Conservation (phyloP, 345 rosid species). For the Sonneratia caseolaris region DNA sequence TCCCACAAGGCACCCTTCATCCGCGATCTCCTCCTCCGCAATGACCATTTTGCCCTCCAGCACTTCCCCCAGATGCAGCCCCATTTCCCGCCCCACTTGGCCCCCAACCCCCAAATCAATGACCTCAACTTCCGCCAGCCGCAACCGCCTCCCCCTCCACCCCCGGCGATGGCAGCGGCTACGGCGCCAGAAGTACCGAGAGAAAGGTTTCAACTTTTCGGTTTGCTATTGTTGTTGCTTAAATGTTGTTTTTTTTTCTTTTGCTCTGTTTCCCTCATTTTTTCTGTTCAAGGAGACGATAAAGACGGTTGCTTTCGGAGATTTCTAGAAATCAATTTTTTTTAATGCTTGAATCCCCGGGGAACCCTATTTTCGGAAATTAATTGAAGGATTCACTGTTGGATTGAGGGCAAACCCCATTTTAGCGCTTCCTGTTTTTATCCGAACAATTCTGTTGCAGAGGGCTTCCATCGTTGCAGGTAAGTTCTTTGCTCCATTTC, state of each 20-base stretch:
- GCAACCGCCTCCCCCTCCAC: slow-evolving; percentile 14
- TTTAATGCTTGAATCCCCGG: no score
- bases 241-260: background rate
- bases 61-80: slow-evolving; percentile 9
- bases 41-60: slow-evolving; percentile 36
- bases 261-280: background rate
- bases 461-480: no score
- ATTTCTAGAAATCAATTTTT: no score
- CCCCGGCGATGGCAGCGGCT: slow-evolving; percentile 14
- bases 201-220: slow-evolving; percentile 46
- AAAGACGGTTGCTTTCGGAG: background rate
- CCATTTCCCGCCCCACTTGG: background rate
- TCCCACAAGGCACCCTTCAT: slow-evolving; percentile 28
- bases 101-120: background rate
- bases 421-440: background rate
- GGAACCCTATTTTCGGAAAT: background rate
- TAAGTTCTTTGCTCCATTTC: no score
- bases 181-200: slow-evolving; percentile 30
- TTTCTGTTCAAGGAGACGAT: background rate
- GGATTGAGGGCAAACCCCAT: slow-evolving; percentile 1
- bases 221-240: background rate
- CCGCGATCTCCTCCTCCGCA: slow-evolving; percentile 28
- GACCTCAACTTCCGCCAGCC: slow-evolving; percentile 2
- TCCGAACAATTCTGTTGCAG: background rate
- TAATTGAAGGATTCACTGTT: background rate